Conservation (phyloP, 371 early-diverging fungal genomes). For the Zopfochytrium polystomum region DNA sequence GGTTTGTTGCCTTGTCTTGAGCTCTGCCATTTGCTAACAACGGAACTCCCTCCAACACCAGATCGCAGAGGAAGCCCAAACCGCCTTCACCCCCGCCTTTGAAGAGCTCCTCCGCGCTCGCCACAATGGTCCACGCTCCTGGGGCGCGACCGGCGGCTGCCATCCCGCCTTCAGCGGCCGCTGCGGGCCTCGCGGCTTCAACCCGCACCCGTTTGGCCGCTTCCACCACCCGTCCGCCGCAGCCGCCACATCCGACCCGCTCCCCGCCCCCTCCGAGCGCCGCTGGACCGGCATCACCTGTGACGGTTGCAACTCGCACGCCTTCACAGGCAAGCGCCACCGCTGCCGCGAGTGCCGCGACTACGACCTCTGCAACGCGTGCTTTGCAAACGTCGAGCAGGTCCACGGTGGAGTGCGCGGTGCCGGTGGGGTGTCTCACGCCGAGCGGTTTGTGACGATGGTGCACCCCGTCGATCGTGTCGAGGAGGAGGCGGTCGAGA, state of each 20-base stretch:
- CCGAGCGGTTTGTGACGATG: conserved; percentile 7
- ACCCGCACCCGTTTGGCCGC: too few relatives aligned
- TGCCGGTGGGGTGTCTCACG: neutral
- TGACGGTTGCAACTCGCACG: conserved; percentile 32
- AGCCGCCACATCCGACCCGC: conserved; percentile 5
- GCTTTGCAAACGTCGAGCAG: conserved; percentile 11
- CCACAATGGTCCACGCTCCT: neutral
- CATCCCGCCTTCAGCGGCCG: neutral
- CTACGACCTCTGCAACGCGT: conserved; percentile 36
- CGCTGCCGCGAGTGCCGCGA: conserved; percentile 34
- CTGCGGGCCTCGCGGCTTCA: neutral
- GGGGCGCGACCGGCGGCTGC: neutral
- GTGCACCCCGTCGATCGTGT: conserved; percentile 13
- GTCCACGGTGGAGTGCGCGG: conserved; percentile 18
- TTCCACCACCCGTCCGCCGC: conserved; percentile 4
- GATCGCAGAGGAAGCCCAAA: conserved; percentile 23
- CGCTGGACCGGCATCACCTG: conserved; percentile 30
- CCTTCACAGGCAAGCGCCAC: conserved; percentile 26
- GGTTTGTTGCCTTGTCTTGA: conserved; percentile 7
- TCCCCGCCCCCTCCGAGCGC: conserved; percentile 10
- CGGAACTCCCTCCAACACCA: neutral
- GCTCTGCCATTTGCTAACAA: neutral
- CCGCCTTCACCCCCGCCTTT: conserved; percentile 10
- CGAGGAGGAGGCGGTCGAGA: conserved; percentile 13
- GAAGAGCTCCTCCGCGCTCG: neutral